phyloP scores from a whole-genome alignment of 1,139 yeast species.

The Pichia sp. region DNA sequence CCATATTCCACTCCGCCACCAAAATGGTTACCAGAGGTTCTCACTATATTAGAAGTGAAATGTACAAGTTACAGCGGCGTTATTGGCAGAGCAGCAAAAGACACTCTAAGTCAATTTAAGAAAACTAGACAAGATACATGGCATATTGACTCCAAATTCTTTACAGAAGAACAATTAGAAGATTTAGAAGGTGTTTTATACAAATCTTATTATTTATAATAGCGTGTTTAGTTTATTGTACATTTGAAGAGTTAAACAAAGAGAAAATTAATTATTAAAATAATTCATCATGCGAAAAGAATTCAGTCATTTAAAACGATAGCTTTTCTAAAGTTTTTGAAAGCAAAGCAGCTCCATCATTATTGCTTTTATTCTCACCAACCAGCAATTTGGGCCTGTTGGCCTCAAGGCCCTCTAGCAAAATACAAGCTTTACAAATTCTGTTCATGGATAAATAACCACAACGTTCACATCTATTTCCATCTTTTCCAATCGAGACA shows the following conservation, averaged over 20 bases:
- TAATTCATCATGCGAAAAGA: not conserved
- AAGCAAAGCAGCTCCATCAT: constrained; percentile 58
- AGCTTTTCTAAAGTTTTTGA: constrained; percentile 59
- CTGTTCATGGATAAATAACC: constrained; percentile 86
- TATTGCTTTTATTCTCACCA: constrained; percentile 39
- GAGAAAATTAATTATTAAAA: not conserved
- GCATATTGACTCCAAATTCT: constrained; percentile 80
- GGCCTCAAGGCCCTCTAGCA: constrained; percentile 76
- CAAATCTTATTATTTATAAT: constrained; percentile 80
- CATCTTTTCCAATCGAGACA: constrained; percentile 43
- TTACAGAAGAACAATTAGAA: constrained; percentile 73
- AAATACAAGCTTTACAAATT: constrained; percentile 88
- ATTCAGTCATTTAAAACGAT: constrained; percentile 34
- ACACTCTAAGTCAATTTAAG: constrained; percentile 74
- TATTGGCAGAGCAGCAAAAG: constrained; percentile 81
- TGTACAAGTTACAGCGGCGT: constrained; percentile 66
- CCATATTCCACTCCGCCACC: constrained; percentile 94
- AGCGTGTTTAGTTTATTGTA: not conserved
- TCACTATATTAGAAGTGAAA: constrained; percentile 62
- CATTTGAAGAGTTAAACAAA: not conserved
- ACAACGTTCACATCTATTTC: constrained; percentile 77
- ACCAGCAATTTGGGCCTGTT: constrained; percentile 45
- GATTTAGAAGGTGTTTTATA: constrained; percentile 92
- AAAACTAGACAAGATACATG: constrained; percentile 94
- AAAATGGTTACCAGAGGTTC: constrained; percentile 71